Base-by-base conservation (phyloP, 2,329 filamentous ascomycete genomes). In the Cladosporium sp. region DNA sequence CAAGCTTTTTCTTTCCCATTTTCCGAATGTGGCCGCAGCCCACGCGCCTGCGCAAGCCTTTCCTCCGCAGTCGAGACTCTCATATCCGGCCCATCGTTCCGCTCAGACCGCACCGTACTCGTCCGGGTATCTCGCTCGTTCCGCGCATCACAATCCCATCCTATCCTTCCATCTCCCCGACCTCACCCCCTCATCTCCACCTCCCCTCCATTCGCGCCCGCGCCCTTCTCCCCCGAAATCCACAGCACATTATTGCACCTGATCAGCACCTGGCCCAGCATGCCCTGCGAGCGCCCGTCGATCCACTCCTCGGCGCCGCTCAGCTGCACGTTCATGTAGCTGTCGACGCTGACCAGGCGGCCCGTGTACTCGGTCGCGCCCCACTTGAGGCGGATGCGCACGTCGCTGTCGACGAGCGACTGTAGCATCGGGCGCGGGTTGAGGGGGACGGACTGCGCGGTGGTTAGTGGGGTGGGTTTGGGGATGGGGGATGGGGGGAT, bases 301-400 rank as follows among this genome's bases (percentile, higher is more conserved):
- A 95, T 87, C 73, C 86, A 96, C 73, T 98, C 93, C 74, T 95
- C 88, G 48, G 92, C 91, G 64, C 86, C 85, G 60, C 85, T 84
- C 58, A 98, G 81, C 75, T 97, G 90, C 59, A 98, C 84, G 77
- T 98, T 98, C 92, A 98, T 97, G 78, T 98, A 98, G 68, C 87
- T 90, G 76, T 98, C 93, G 67, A 95, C 88, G 64, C 87, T 92
- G 67, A 95, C 87, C 58, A 98, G 82, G 60, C 83, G 82, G 69
- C 93, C 93, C 72, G 92, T 95, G 81, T 98, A 98, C 72, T 98
- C 93, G 55, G 89, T 93, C 73, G 96, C 86, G 63, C 89, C 90
- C 93, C 93, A 98, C 81, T 98, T 98, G 59, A 98, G 81, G 64
- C 91, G 89, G 59, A 98, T 87, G 58, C 91, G 79, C 67, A 98